These are phyloP conservation scores for Bonia amplexicaulis DNA, from an alignment of 176 grass and related monocot genomes.

Conservation along the genomic window DNA sequence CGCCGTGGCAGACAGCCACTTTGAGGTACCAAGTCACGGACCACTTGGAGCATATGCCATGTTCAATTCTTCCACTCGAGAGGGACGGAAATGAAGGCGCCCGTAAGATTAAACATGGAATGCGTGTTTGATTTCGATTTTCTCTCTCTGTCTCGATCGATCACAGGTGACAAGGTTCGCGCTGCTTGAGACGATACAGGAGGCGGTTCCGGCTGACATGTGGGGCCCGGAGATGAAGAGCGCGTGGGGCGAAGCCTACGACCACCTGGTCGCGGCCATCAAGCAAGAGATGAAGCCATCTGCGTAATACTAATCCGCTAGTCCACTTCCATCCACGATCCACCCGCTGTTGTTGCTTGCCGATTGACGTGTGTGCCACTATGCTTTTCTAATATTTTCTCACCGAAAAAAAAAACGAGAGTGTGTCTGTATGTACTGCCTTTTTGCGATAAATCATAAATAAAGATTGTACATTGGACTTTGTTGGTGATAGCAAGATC, in stretches of 20 bases:
- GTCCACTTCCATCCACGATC: background rate
- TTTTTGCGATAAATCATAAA: background rate
- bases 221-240: conserved; percentile 65
- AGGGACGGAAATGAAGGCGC: background rate
- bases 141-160: too few species aligned
- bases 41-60: too few species aligned
- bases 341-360: background rate
- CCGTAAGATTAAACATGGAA: background rate
- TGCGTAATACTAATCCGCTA: background rate
- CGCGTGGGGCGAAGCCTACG: conserved; percentile 65
- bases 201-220: conserved; percentile 64
- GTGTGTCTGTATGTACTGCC: background rate
- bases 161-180: conserved; percentile 78
- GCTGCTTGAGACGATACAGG: conserved; percentile 67
- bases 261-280: conserved; percentile 73
- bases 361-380: background rate
- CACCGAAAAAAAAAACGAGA: background rate
- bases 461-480: conserved; percentile 15
- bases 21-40: conserved; percentile 37
- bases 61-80: too few species aligned
- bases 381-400: background rate
- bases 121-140: background rate
- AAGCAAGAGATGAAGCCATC: conserved; percentile 76
- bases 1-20: conserved; percentile 63
- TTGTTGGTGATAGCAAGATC: too few species aligned